A percentile compares a stretch with the other conserved stretches of the same genome.
Conservation (phyloP, 768 basidiomycete species). For the Lactarius hatsudake region DNA sequence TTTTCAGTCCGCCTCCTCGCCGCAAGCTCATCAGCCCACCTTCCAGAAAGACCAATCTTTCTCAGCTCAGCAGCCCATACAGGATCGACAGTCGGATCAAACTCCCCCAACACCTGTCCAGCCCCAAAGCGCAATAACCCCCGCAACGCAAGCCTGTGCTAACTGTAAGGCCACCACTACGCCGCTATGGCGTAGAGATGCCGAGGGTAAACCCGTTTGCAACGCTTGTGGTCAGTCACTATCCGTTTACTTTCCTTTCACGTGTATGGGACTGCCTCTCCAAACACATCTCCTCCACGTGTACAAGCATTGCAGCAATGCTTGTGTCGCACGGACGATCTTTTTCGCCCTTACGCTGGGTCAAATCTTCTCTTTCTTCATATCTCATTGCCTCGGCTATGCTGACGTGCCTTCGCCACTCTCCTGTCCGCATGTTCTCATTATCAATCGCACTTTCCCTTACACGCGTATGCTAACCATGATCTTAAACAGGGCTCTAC, state of each 20-base stretch:
- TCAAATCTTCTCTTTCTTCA: slow-evolving; percentile 17
- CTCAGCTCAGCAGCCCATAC: slow-evolving; percentile 14
- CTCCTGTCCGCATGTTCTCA: slow-evolving; percentile 24
- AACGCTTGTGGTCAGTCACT: slow-evolving; percentile 81
- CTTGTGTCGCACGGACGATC: slow-evolving; percentile 28
- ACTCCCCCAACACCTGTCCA: slow-evolving; percentile 17
- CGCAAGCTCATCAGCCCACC: slow-evolving; percentile 13
- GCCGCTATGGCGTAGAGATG: slow-evolving; percentile 82
- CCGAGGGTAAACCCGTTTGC: slow-evolving; percentile 80
- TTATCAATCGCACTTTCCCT: slow-evolving; percentile 10
- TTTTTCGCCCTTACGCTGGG: slow-evolving; percentile 14
- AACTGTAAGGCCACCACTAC: slow-evolving; percentile 78
- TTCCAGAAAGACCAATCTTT: slow-evolving; percentile 22
- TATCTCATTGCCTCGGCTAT: slow-evolving; percentile 26
- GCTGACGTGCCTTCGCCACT: slow-evolving; percentile 21
- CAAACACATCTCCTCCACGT: slow-evolving; percentile 38
- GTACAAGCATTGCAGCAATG: slow-evolving; percentile 31
- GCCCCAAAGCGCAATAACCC: slow-evolving; percentile 10
- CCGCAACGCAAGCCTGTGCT: slow-evolving; percentile 43
- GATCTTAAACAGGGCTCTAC: slow-evolving; percentile 62
- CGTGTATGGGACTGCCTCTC: slow-evolving; percentile 33
- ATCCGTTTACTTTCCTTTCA: slow-evolving; percentile 36
- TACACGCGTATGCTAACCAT: slow-evolving; percentile 23
- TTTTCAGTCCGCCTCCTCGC: slow-evolving; percentile 23
- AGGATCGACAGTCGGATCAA: slow-evolving; percentile 22